Base-by-base conservation (phyloP, 2,329 filamentous ascomycete genomes). In the Epichloe typhina region DNA sequence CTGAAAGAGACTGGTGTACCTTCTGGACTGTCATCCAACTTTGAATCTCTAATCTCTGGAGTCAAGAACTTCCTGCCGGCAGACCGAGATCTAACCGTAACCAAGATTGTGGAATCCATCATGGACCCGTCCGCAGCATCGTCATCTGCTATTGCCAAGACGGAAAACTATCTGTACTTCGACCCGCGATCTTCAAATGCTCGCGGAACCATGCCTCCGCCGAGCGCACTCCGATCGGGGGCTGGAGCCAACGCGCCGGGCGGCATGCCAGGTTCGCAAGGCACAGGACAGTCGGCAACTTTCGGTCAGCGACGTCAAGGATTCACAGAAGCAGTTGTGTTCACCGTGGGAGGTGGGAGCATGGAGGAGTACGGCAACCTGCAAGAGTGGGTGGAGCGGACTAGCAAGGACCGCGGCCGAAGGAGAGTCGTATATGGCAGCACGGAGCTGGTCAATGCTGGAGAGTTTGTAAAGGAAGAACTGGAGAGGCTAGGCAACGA, bases 361-460 rank as follows among this genome's bases (percentile, higher is more conserved):
- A 97, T 98, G 87, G 93, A 98, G 59, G 93, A 98, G 66, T 98
- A 97, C 64, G 91, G 90, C 19, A 98, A 98, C 67, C 66, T 98
- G 64, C 88, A 95, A 64, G 93, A 97, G 63, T 98, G 93, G 93
- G 88, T 91, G 5, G 82, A 80, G 65, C 77, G 91, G 56, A 89
- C 88, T 4, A 74, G 75, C 46, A 80, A 80, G 13, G 77, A 79
- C 50, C 77, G 80, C 8, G 76, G 80, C 21, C 84, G 80, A 65
- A 85, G 87, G 68, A 77, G 89, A 56, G 86, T 98, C 9, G 86
- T 97, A 1, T 98, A 98, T 66, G 93, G 93, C 17, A 95, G 89
- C 62, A 98, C 93, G 13, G 91, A 88, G 64, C 72, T 88, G 64
- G 71, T 86, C 54, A 86, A 82, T 60, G 83, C 84, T 2, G 72